phyloP scores from a whole-genome alignment of 2,329 filamentous ascomycete genomes.

The Neopestalotiopsis rosae region DNA sequence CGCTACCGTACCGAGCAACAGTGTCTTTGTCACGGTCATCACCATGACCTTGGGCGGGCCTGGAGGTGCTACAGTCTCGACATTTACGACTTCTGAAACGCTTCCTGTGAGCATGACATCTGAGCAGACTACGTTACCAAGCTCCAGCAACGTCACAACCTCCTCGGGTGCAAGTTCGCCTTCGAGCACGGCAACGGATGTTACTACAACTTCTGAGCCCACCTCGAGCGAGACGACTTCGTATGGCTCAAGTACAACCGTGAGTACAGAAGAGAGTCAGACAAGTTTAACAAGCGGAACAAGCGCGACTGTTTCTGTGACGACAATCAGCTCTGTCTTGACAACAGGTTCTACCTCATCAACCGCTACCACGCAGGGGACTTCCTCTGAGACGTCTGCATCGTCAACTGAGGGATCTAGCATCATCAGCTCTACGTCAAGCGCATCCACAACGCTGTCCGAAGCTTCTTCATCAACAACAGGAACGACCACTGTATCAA shows the following conservation, averaged over 20 bases:
- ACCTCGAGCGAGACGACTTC: not conserved
- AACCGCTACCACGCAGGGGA: not conserved
- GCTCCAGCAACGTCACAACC: not conserved
- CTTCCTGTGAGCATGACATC: not conserved
- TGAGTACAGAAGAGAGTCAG: not conserved
- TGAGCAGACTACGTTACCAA: not conserved
- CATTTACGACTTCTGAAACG: not conserved
- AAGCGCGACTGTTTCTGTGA: not conserved
- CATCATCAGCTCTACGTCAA: not conserved
- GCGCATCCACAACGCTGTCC: not conserved
- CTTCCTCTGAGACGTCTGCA: slow-evolving; percentile 1
- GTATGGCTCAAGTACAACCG: not conserved
- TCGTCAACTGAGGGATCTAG: not conserved
- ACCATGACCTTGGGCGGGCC: not conserved
- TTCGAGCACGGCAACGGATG: not conserved
- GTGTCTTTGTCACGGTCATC: not conserved
- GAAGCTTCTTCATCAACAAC: not conserved
- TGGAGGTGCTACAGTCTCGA: not conserved
- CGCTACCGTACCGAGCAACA: not conserved
- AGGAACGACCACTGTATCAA: not conserved
- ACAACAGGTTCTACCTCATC: slow-evolving; percentile 11
- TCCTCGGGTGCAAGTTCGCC: not conserved
- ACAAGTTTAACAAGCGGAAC: not conserved
- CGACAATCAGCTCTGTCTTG: not conserved
- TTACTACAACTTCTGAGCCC: not conserved